phyloP scores from a whole-genome alignment of 208 protist genomes.

The Phytomonas francai region DNA sequence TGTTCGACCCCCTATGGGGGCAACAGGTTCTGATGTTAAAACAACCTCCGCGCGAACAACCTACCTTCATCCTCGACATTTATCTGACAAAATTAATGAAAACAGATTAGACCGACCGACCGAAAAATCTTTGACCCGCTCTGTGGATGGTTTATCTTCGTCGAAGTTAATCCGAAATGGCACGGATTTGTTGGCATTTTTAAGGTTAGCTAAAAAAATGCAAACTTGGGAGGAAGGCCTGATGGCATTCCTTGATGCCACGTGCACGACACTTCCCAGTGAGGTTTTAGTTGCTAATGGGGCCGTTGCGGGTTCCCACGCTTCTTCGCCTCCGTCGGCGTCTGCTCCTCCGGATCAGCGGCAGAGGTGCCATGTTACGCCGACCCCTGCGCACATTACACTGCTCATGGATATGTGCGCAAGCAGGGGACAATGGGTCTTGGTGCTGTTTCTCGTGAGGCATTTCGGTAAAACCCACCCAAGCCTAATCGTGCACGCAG shows the following conservation, averaged over 20 bases:
- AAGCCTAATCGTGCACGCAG: conserved; percentile 21
- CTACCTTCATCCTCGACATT: background rate
- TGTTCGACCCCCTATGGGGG: background rate
- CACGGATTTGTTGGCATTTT: conserved; percentile 57
- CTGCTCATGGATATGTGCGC: conserved; percentile 54
- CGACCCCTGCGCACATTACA: conserved; percentile 33
- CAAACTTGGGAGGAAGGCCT: conserved; percentile 70
- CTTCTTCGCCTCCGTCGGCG: conserved; percentile 2
- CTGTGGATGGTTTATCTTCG: background rate
- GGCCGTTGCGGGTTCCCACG: background rate
- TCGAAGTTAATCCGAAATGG: conserved; percentile 39
- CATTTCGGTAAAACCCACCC: conserved; percentile 38
- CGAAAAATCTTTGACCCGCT: background rate
- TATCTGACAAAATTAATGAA: background rate
- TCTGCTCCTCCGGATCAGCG: background rate
- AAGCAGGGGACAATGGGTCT: conserved; percentile 30
- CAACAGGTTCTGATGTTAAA: background rate
- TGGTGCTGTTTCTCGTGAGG: conserved; percentile 33
- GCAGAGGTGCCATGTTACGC: conserved; percentile 16
- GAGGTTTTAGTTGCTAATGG: conserved; percentile 5
- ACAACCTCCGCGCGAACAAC: background rate
- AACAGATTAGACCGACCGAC: background rate
- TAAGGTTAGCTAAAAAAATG: conserved; percentile 41
- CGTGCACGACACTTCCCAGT: conserved; percentile 10
- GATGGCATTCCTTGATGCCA: conserved; percentile 37